Conservation (phyloP, 495 filamentous ascomycete genomes). For the Podospora australis region DNA sequence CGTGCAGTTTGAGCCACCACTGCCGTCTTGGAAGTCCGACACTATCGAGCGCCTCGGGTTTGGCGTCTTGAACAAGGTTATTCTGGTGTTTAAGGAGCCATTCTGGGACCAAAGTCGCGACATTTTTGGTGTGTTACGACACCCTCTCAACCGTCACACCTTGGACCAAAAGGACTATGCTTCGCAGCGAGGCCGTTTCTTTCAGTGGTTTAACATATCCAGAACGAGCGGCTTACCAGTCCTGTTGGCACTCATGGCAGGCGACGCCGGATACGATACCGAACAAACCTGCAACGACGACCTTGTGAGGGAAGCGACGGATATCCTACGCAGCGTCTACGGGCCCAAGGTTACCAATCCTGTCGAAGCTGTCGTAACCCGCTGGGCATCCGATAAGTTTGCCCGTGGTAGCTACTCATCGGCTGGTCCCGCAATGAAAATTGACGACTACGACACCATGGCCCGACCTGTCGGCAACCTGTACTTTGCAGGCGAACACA, state of each 20-base stretch:
- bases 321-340: slow-evolving; percentile 60
- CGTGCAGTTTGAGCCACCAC: slow-evolving; percentile 71
- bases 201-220: slow-evolving; percentile 94
- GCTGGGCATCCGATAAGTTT: slow-evolving; percentile 86
- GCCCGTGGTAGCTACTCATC: slow-evolving; percentile 91
- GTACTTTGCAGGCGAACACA: slow-evolving; percentile 95
- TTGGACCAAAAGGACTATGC: slow-evolving; percentile 48
- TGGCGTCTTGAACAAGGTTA: slow-evolving; percentile 90
- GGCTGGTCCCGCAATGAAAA: slow-evolving; percentile 68
- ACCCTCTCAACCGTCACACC: slow-evolving; percentile 49
- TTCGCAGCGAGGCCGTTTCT: slow-evolving; percentile 69
- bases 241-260: slow-evolving; percentile 90
- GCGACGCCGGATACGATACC: slow-evolving; percentile 83
- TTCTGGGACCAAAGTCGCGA: slow-evolving; percentile 94
- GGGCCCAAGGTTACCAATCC: slow-evolving; percentile 57
- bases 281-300: slow-evolving; percentile 66
- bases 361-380: slow-evolving; percentile 82
- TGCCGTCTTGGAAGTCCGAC: slow-evolving; percentile 78
- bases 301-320: slow-evolving; percentile 72
- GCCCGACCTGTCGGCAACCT: slow-evolving; percentile 78
- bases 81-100: slow-evolving; percentile 78
- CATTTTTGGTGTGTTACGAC: slow-evolving; percentile 86
- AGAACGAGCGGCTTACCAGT: slow-evolving; percentile 82
- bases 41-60: slow-evolving; percentile 87
- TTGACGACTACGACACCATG: slow-evolving; percentile 91